Base-by-base conservation (phyloP, 371 early-diverging fungal genomes). In the Apophysomyces elegans region DNA sequence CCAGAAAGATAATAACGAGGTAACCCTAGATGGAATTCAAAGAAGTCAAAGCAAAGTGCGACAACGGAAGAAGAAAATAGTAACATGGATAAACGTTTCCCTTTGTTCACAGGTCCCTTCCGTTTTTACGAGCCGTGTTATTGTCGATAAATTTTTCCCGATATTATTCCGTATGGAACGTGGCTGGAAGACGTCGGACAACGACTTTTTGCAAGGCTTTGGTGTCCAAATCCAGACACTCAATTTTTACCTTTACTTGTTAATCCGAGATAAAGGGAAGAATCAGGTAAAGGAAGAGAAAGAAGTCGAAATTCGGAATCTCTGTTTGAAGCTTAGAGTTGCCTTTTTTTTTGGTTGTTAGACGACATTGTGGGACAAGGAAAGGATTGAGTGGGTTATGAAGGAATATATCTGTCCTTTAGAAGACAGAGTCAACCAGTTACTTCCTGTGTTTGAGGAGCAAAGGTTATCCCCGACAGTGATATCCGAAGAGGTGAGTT, bases 191-290 rank as follows among this genome's bases (percentile, higher is more conserved):
- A 45, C 60, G 4, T 58, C 37, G 5, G 16, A 62, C 36, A n/a
- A 18, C 2, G 35, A 5, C n/a, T 59, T 70, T 35, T 63, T 62
- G 59, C 70, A 71, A 21, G 68, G 62, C 12, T 73, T 68, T 39
- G 74, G 71, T 14, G 61, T 62, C 45, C 62, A 69, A 26, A 80
- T 80, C 74, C 78, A 80, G 50, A 68, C 71, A 5, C 66, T 77
- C 41, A 80, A 80, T 64, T 74, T 75, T 59, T 77, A 77, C 47
- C 35, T 80, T 59, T 80, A 72, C 65, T 37, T 80, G 44, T 69
- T 80, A 38, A 74, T 80, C 56, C 73, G 74, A 5, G 80, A 80
- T 44, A 36, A 57, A 18, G 41, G 62, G n/a, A 60, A 64, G 2
- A 76, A 75, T 14, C 50, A 45, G 66, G 70, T 63, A 64, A 50